Conservation (phyloP, 75 land plant genomes). For the Picea glauca region DNA sequence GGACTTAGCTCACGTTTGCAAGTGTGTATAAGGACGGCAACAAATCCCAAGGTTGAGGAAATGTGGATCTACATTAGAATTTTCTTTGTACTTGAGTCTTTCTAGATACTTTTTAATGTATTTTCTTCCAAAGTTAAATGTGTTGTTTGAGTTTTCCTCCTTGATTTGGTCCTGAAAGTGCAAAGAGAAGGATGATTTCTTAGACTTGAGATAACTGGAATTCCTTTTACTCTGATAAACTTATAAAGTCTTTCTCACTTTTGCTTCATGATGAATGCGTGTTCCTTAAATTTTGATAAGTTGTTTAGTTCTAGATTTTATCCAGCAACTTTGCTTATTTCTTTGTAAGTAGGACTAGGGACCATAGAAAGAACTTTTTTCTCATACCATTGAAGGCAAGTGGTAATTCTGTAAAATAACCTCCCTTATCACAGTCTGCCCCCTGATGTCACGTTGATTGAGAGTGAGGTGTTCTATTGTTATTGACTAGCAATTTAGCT, state of each 20-base stretch:
- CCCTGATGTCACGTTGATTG: neutral
- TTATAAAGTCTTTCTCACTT: neutral
- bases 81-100: too few relatives aligned
- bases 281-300: neutral
- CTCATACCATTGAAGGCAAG: neutral
- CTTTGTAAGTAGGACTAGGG: neutral
- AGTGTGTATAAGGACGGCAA: too few relatives aligned
- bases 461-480: neutral
- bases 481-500: neutral
- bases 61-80: too few relatives aligned
- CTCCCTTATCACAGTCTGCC: neutral
- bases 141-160: too few relatives aligned
- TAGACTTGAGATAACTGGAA: neutral
- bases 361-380: neutral
- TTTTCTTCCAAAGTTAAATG: too few relatives aligned
- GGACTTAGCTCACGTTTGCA: too few relatives aligned
- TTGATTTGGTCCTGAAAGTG: too few relatives aligned
- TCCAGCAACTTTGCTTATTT: neutral
- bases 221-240: neutral
- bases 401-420: neutral
- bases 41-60: too few relatives aligned
- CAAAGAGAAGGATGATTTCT: too few relatives aligned
- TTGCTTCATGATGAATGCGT: neutral
- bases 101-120: too few relatives aligned
- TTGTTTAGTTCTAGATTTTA: neutral